Evolutionary conservation across 768 basidiomycete species (phyloP).

Genomic region (Hydnum rufescens): DNA sequence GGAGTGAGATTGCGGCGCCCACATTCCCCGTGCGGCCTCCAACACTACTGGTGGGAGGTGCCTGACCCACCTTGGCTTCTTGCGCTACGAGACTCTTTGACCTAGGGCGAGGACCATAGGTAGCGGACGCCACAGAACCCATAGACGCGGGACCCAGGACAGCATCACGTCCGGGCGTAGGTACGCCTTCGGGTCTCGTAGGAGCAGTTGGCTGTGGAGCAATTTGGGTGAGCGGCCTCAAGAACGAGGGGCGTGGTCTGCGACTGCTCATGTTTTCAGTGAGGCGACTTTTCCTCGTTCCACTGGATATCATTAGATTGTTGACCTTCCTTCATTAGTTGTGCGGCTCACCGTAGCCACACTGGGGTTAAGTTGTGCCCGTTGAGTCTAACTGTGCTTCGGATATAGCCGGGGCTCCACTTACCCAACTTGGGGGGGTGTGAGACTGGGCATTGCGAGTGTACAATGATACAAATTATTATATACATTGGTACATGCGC

Average conservation of each 20-base stretch:
- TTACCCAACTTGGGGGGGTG: no score
- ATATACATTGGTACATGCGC: no score
- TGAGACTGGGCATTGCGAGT: no score
- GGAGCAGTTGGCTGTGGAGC: not conserved
- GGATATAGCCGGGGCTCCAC: no score
- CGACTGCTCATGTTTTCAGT: no score
- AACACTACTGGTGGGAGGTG: not conserved
- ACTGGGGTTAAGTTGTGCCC: no score
- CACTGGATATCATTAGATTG: no score
- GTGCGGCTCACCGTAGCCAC: no score
- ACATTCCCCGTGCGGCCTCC: not conserved
- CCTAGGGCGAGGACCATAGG: not conserved
- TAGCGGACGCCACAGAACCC: not conserved
- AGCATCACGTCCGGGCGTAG: not conserved
- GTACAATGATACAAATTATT: no score
- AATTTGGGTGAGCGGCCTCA: conserved; percentile 1
- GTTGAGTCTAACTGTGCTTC: no score
- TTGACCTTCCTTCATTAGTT: no score
- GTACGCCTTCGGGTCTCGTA: not conserved
- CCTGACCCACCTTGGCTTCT: not conserved
- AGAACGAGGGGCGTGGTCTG: not conserved
- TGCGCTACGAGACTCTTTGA: not conserved
- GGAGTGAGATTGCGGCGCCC: not conserved
- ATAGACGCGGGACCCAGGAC: not conserved
- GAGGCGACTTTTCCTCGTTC: no score